Base-by-base conservation (phyloP, 257 asterid genomes). In the Solanum gandarillasii region DNA sequence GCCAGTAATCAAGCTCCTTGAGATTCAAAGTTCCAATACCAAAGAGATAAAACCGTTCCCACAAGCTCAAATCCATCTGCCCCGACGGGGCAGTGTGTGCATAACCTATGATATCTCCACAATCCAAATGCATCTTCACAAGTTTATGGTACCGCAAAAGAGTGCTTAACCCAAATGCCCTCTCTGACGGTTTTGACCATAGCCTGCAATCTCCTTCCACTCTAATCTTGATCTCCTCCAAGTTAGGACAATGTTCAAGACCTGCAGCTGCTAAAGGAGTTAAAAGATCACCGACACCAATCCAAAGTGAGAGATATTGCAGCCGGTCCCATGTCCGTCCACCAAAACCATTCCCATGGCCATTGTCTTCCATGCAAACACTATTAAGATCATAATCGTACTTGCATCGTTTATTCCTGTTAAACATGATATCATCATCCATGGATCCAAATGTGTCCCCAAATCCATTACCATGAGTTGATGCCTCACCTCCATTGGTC, bases 161-260 rank as follows among this genome's bases (percentile, higher is more conserved):
- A 38, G 75, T 83, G 70, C 92, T 95, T 91, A 96, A 78, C 12
- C 98, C 98, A 29, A 96, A 96, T 43, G 91, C 94, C 60, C 87
- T 88, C 88, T 89, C 87, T 1, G 93, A 78, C 5, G 95, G 97
- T 83, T 83, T 93, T 18, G 96, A 86, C 90, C 94, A 78, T 41
- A 90, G 92, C 92, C 98, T 87, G 85, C 98, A 94, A 88, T 96
- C 99, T 83, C 98, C 99, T 90, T 96, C 98, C 6, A 96, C 91
- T 88, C 92, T 94, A 90, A 97, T 97, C n/a, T 88, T 87, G 12
- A 97, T 93, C 91, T 97, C 98, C 91, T 95, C 97, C 84, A 97
- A 78, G 78, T 90, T 93, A 0, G 99, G 99, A 72, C 98, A 95
- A 82, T 94, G 83, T 68, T 92, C 94, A 5, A 97, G 94, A 7